A percentile compares a stretch with the other conserved stretches of the same genome.
phyloP scores from a whole-genome alignment of 2,329 filamentous ascomycete species.

The Ophiostoma pallidulum region DNA sequence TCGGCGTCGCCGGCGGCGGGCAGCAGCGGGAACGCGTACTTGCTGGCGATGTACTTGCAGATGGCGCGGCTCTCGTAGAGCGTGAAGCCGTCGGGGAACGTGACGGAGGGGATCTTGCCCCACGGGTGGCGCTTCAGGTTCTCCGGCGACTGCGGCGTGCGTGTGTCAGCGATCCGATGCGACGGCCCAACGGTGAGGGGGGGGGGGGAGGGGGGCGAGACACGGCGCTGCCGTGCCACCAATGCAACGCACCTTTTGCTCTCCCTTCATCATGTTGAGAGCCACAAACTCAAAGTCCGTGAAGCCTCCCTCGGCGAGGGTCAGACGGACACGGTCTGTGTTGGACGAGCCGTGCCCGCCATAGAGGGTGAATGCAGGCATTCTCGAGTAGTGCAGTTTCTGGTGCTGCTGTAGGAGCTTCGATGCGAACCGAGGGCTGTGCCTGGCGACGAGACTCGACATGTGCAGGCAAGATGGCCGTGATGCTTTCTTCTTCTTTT shows the following conservation, averaged over 20 bases:
- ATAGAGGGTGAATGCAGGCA: slow-evolving; percentile 35
- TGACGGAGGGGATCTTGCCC: slow-evolving; percentile 32
- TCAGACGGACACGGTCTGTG: slow-evolving; percentile 33
- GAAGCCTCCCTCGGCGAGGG: slow-evolving; percentile 34
- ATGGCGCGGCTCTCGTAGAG: slow-evolving; percentile 39
- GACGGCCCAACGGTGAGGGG: too few relatives aligned
- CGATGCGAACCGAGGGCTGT: neutral
- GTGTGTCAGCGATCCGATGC: slow-evolving; percentile 17
- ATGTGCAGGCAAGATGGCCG: neutral
- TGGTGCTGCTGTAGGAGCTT: neutral
- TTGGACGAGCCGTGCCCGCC: slow-evolving; percentile 31
- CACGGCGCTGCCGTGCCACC: too few relatives aligned
- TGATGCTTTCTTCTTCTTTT: too few relatives aligned
- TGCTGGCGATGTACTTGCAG: slow-evolving; percentile 35
- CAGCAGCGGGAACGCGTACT: slow-evolving; percentile 36
- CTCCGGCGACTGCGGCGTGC: slow-evolving; percentile 25
- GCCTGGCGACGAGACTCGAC: neutral
- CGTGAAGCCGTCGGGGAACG: slow-evolving; percentile 31
- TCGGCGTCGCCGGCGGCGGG: slow-evolving; percentile 30
- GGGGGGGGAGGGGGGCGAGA: too few relatives aligned
- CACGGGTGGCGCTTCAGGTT: slow-evolving; percentile 31
- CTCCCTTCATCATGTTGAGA: slow-evolving; percentile 30
- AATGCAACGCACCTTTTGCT: slow-evolving; percentile 29
- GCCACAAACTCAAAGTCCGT: slow-evolving; percentile 31
- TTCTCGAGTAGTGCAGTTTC: slow-evolving; percentile 24